Percentiles rank a stretch among this genome's conserved stretches.
Evolutionary conservation across 768 basidiomycete species (phyloP).

Genomic region (Roridomyces roridus): DNA sequence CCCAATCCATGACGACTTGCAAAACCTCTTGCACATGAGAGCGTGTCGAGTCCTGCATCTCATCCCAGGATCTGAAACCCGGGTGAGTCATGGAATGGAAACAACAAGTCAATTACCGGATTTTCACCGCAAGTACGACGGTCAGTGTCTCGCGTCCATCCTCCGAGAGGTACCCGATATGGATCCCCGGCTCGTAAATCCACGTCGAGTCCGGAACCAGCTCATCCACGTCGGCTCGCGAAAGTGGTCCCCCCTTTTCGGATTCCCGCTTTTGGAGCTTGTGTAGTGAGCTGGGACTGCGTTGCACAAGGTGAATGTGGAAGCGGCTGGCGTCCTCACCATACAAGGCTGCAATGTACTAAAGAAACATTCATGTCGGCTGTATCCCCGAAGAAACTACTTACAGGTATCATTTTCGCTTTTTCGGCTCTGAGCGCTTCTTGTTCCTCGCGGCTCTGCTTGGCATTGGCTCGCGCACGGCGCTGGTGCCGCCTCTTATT

Average conservation of each 20-base stretch:
- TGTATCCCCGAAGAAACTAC: too few species aligned
- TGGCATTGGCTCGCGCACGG: too few species aligned
- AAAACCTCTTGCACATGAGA: neutral
- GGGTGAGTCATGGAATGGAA: neutral
- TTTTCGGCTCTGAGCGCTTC: too few species aligned
- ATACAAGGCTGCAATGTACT: neutral
- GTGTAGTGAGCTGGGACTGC: neutral
- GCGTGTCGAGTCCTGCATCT: neutral
- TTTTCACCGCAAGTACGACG: neutral
- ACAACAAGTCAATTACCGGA: neutral
- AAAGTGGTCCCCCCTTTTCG: neutral
- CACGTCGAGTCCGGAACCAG: neutral
- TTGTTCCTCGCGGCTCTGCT: too few species aligned
- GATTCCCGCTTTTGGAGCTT: neutral
- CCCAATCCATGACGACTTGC: constrained; percentile 6
- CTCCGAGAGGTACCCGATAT: constrained; percentile 3
- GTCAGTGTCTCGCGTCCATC: neutral
- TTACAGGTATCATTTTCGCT: too few species aligned
- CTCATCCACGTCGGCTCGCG: neutral
- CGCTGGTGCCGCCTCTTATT: too few species aligned
- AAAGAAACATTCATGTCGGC: too few species aligned
- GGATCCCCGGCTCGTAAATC: constrained; percentile 9
- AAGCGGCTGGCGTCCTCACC: neutral
- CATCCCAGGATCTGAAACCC: neutral
- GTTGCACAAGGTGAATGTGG: neutral